Evolutionary conservation across 768 basidiomycete genomes (phyloP), one percentile per base, ranked within the genome.

Genomic region (Strobilomyces echinocephalus): DNA sequence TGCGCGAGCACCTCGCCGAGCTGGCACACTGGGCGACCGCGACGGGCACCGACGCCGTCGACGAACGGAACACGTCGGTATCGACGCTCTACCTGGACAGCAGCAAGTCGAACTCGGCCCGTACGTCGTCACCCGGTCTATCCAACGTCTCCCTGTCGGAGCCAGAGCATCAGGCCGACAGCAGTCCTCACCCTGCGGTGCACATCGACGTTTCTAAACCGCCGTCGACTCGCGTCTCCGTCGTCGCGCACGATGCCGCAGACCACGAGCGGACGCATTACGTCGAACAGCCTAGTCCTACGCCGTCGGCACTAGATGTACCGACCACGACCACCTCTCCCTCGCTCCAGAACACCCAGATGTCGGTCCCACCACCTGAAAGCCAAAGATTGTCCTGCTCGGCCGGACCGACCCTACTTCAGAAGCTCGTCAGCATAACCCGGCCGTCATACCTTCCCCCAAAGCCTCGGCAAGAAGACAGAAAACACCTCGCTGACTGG

Each of bases 361-460:
- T 35, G 49, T 45, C 53, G 1, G 69, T 16, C 42, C 62, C 50
- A 47, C 41, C 49, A 41, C 40, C 60, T 43, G 52, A 54, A 39
- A 60, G 46, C 42, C 80, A n/a, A n/a, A n/a, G 81, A 49, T 67
- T 71, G 36, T 70, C 75, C 30, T 81, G 81, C 20, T 84, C 86
- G 4, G 63, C 69, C 12, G 86, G 88, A 18, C 87, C 87, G 10
- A 88, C 85, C 60, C 67, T 73, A 5, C 76, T 95, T 43, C 88
- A 93, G 64, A 88, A 84, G 69, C 84, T 91, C 33, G 72, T 88
- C 47, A 91, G 88, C 69, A 86, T 82, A 68, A 95, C 93, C 0
- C 75, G 93, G n/a, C 93, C 89, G 16, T 69, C 77, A 5, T 86
- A 85, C 65, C 74, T 95, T n/a, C 93, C 93, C 21, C 92, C 92